Evolutionary conservation across 495 filamentous ascomycete species (phyloP), one percentile per base, ranked within the genome.

Genomic region (Aspergillus cavernicola): DNA sequence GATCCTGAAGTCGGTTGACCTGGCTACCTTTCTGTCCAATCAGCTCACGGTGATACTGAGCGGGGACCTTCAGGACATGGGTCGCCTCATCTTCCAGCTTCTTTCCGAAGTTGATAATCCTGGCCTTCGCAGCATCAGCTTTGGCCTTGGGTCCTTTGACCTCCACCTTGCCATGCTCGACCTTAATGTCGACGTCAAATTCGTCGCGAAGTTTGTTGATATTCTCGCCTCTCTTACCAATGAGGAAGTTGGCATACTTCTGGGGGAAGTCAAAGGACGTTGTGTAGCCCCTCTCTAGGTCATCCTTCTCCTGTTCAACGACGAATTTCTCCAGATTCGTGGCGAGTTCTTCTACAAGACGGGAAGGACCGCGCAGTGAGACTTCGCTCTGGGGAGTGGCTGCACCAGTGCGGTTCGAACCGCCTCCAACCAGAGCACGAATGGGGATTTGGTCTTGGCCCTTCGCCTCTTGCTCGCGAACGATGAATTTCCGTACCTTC

Each of bases 121-220:
- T 83, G 22, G 81, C 61, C 65, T 84, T 91, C 56, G 88, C 87
- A 22, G 83, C 86, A 64, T 96, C 90, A 7, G 90, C 89, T 74
- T 95, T 88, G 19, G 81, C 82, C 68, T 83, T 79, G 11, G 84
- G 84, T n/a, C 84, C 84, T 66, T 86, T 86, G 61, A 87, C 75
- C 55, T 85, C 82, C 28, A 86, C 82, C 69, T 83, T 85, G 58
- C 84, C 84, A 41, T 85, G 82, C 53, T 83, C 77, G 29, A 97
- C 83, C 64, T 95, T 88, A 59, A 99, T 97, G 38, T 97, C 93
- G 28, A 99, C 95, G 65, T 97, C 95, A 59, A 95, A 95, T 65
- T 93, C 90, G 28, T 97, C 93, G 15, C 91, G 87, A n/a, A 96
- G 77, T 64, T 95, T 92, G 55, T 89, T 89, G 71, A 97, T 93